Percentiles rank a stretch among this genome's conserved stretches.
These are phyloP conservation scores for Candida fluviatilis DNA, from an alignment of 805 yeast species.

Conservation along the genomic window DNA sequence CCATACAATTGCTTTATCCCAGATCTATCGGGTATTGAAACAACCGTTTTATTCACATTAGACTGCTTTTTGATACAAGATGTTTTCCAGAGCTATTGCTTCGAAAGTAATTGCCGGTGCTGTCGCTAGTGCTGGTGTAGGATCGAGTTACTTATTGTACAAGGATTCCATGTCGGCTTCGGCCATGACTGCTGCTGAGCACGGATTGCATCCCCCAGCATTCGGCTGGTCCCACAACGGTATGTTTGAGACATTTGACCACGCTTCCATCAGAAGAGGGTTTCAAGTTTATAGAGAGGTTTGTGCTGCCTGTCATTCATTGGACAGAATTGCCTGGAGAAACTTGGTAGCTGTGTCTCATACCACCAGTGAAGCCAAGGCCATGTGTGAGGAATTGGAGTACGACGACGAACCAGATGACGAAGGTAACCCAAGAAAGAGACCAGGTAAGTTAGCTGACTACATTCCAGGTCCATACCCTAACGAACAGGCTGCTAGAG, in stretches of 20 bases:
- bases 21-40: neutral
- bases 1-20: neutral
- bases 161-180: conserved; percentile 82
- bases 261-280: conserved; percentile 96
- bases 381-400: conserved; percentile 92
- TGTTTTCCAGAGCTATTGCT: conserved; percentile 5
- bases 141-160: conserved; percentile 78
- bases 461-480: conserved; percentile 92
- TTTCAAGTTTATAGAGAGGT: conserved; percentile 98
- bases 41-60: neutral
- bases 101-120: conserved; percentile 43
- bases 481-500: conserved; percentile 99
- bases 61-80: neutral
- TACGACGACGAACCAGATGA: conserved; percentile 96
- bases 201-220: conserved; percentile 94
- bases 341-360: conserved; percentile 95
- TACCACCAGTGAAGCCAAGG: conserved; percentile 84
- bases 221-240: conserved; percentile 94
- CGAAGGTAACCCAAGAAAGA: conserved; percentile 95
- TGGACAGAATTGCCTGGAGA: conserved; percentile 98
- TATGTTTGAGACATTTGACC: conserved; percentile 87
- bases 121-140: conserved; percentile 70
- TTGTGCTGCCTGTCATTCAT: conserved; percentile 97
- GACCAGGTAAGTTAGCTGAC: conserved; percentile 97
- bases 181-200: conserved; percentile 99